Evolutionary conservation across 495 filamentous ascomycete genomes (phyloP), one percentile per base, ranked within the genome.

Genomic region (Aspergillus mulundensis): DNA sequence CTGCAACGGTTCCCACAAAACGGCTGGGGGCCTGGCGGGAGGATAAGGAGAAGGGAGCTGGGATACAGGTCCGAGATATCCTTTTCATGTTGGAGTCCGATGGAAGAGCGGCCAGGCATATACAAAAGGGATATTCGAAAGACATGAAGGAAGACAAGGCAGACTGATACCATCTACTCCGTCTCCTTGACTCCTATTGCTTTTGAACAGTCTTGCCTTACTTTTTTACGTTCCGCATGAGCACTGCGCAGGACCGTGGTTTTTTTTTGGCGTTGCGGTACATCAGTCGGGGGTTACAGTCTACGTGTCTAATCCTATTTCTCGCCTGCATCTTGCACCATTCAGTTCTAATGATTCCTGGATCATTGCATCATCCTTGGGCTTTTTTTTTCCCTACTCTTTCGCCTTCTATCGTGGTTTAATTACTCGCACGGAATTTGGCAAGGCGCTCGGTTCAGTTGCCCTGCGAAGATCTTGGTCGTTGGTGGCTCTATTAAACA

Each of bases 1-100:
- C 66, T 0, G 50, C 67, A 3, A 52, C 64, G 18, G 58, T 56
- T 11, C 64, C 65, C 0, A 44, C 58, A 2, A 72, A 76, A 50
- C 71, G 67, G 19, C 65, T 79, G 40, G 78, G 78, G 20, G 61
- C 67, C 1, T 79, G 76, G 70, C 70, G 76, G 18, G 79, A 81
- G 61, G 78, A 81, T 50, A 69, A 67, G 55, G 72, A 74, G 14
- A 71, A 70, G 48, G 78, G 78, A 5, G 52, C 64, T 18, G 69
- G 74, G 0, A 77, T 81, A 54, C 76, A 80, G 51, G 63, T 80
- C 19, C 69, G 79, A 34, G 79, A 81, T 59, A 62, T 81, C 11
- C 53, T 81, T 20, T 78, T 76, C 46, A 77, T 78, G 63, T 67
- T 81, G 15, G 79, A 81, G 58, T 63, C 69, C 15, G 78, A 81